These are phyloP conservation scores for Setaria italica DNA, from an alignment of 202 grass and related monocot species.

Conservation along the genomic window DNA sequence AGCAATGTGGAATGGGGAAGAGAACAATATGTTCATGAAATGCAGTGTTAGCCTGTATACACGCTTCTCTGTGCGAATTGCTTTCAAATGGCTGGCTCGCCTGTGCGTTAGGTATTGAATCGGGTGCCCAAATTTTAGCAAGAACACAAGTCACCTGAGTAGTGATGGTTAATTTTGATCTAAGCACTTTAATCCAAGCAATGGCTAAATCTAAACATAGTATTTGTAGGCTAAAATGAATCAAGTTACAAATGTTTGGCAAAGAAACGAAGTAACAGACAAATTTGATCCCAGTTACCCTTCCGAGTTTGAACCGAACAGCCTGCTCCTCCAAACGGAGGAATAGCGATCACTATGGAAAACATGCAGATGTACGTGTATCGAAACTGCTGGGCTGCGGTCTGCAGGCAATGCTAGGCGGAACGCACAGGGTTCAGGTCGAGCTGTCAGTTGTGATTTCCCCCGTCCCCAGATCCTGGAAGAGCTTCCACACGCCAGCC, in stretches of 20 bases:
- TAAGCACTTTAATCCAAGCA: not conserved
- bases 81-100: not conserved
- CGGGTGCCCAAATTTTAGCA: not conserved
- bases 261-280: not conserved
- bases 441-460: no score
- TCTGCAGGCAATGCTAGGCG: no score
- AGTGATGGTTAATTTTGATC: not conserved
- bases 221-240: not conserved
- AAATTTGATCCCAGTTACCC: not conserved
- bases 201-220: not conserved
- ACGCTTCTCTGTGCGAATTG: not conserved
- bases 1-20: not conserved
- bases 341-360: not conserved
- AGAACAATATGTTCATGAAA: slow-evolving; percentile 10
- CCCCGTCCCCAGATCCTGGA: no score
- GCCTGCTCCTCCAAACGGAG: not conserved
- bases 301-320: not conserved
- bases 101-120: no score
- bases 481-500: no score
- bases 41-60: not conserved
- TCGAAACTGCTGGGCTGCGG: no score
- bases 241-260: not conserved
- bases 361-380: no score
- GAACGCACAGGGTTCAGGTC: no score
- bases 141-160: not conserved